Evolutionary conservation across 805 yeast species (phyloP), one percentile per base, ranked within the genome.

Genomic region (Starmerella scarabaei): DNA sequence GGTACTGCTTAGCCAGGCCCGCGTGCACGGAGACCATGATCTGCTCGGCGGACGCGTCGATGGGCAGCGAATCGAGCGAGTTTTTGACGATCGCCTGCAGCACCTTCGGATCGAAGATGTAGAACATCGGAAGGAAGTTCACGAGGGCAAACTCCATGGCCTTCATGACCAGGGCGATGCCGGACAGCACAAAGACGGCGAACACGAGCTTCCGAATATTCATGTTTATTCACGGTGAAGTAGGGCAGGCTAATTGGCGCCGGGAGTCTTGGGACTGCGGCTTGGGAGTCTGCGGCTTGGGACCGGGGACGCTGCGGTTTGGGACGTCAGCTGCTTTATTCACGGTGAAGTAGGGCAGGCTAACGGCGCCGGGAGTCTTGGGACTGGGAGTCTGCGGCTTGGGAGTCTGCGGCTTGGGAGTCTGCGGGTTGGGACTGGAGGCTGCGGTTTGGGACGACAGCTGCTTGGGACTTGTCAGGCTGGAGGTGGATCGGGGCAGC

Each of bases 31-130:
- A 18, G 18, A 36, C 43, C 54, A 53, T 52, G 15, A 51, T 36
- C 28, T 41, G 30, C 21, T 36, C 40, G 3, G 56, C 52, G 3
- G 51, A 27, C 17, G 53, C 52, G 28, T 53, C 52, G 45, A 88
- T 63, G 36, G 72, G 81, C 16, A 65, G 57, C 27, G 81, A 51
- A 45, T 50, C 68, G 50, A 63, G 50, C 28, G 73, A 74, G 33
- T 75, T 69, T 47, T 79, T 67, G 38, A 76, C 74, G 37, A 88
- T 58, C 38, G 58, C 55, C 54, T 75, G 79, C 44, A 88, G 60
- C 5, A 66, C 71, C 5, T 60, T 63, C 34, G 71, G 71, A 57
- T 88, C 91, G 56, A 88, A 88, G 33, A 76, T 66, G 61, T 71
- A 88, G 53, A 69, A 64, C 14, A 54, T 52, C 26, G 94, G 94